Evolutionary conservation across 257 asterid genomes (phyloP).

Genomic region (Solanum pennellii): DNA sequence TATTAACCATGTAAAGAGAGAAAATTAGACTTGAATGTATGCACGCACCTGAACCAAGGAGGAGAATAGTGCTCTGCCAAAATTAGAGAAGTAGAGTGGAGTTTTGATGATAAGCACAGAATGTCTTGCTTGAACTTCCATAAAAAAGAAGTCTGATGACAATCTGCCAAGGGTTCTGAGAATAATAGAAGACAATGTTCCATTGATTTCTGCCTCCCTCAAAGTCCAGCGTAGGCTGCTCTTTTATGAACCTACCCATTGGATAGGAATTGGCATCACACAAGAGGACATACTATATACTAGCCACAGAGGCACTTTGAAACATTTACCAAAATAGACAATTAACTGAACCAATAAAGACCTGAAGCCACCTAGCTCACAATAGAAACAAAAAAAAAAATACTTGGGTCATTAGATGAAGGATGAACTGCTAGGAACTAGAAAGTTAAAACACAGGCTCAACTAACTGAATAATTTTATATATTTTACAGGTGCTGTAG

Average conservation of each 20-base stretch:
- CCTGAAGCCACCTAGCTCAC: background rate
- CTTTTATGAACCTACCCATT: conserved; percentile 52
- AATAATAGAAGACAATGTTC: conserved; percentile 54
- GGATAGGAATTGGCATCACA: conserved; percentile 49
- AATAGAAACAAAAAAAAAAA: background rate
- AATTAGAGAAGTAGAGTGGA: conserved; percentile 40
- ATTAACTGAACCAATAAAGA: background rate
- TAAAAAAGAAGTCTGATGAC: conserved; percentile 15
- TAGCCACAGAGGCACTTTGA: background rate
- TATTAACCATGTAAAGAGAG: background rate
- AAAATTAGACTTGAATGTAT: background rate
- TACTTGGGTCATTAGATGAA: background rate
- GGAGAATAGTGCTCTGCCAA: conserved; percentile 33
- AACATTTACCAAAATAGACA: background rate
- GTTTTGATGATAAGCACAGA: conserved; percentile 20
- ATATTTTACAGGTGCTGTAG: background rate
- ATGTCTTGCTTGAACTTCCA: conserved; percentile 25
- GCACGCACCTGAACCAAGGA: no score
- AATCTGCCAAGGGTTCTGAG: conserved; percentile 59
- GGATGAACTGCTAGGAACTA: background rate
- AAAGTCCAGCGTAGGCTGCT: conserved; percentile 30
- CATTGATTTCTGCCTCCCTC: conserved; percentile 50
- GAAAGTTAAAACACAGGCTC: background rate
- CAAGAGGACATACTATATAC: conserved; percentile 20
- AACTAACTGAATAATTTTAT: background rate